These are phyloP conservation scores for Monosporozyma solicola DNA, from an alignment of 805 yeast genomes.

Conservation along the genomic window DNA sequence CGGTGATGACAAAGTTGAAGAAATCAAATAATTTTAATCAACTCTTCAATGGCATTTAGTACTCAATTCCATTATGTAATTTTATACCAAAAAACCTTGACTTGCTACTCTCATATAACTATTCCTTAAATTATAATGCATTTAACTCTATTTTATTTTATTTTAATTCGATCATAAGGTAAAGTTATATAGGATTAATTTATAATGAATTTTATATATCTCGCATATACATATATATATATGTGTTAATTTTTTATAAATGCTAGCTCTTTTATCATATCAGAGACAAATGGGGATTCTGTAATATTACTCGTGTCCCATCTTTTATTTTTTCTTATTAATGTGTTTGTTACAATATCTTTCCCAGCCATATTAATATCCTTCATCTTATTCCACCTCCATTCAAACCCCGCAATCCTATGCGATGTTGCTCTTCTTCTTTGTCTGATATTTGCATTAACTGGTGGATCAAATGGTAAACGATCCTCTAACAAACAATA, in stretches of 20 bases:
- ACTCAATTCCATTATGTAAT: not conserved
- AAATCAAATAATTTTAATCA: not conserved
- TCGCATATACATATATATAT: not conserved
- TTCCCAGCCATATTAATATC: slow-evolving; percentile 11
- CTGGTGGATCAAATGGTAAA: slow-evolving; percentile 86
- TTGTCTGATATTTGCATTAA: slow-evolving; percentile 35
- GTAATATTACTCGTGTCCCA: slow-evolving; percentile 22
- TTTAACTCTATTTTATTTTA: not conserved
- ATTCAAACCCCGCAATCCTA: slow-evolving; percentile 83
- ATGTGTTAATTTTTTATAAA: not conserved
- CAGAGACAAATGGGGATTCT: slow-evolving; percentile 16
- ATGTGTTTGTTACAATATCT: slow-evolving; percentile 23
- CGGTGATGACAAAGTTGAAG: not conserved
- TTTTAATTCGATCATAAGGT: too few species aligned
- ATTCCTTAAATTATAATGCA: not conserved
- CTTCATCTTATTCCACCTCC: slow-evolving; percentile 64
- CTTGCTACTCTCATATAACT: not conserved
- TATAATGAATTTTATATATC: not conserved
- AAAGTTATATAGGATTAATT: not conserved
- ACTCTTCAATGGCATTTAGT: not conserved
- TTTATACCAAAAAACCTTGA: not conserved
- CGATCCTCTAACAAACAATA: slow-evolving; percentile 79
- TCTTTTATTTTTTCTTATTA: slow-evolving; percentile 25
- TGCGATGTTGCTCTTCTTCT: slow-evolving; percentile 51
- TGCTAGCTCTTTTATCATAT: slow-evolving; percentile 1